A percentile compares a stretch with the other conserved stretches of the same genome.
Conservation (phyloP, 2,329 filamentous ascomycete genomes). For the Claviceps purpurea region DNA sequence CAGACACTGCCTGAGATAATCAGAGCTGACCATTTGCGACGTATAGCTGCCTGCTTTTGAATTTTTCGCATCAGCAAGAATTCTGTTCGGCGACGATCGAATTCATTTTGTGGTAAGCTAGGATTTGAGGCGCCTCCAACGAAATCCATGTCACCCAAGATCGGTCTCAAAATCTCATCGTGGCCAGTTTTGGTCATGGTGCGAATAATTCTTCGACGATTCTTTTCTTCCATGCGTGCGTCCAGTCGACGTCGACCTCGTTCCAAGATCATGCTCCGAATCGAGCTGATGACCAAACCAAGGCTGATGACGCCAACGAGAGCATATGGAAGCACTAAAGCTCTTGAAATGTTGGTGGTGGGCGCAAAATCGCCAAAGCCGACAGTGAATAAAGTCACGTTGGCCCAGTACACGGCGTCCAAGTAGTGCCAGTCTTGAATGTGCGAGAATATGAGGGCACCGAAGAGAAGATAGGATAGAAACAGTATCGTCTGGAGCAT, state of each 20-base stretch:
- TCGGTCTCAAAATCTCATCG: conserved; percentile 36
- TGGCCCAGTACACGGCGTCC: conserved; percentile 68
- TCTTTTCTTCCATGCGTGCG: conserved; percentile 46
- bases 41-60: conserved; percentile 48
- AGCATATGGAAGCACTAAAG: conserved; percentile 70
- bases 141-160: conserved; percentile 16
- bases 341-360: conserved; percentile 42
- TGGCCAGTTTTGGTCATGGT: conserved; percentile 31
- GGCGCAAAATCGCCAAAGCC: conserved; percentile 46
- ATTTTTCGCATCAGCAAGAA: conserved; percentile 75
- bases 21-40: conserved; percentile 64
- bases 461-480: conserved; percentile 66
- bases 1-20: conserved; percentile 55
- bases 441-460: conserved; percentile 59
- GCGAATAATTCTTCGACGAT: conserved; percentile 34
- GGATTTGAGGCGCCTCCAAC: conserved; percentile 4
- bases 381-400: conserved; percentile 55
- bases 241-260: conserved; percentile 40
- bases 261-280: conserved; percentile 52
- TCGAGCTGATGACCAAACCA: conserved; percentile 70
- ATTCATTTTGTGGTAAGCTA: conserved; percentile 25
- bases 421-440: conserved; percentile 66
- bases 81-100: conserved; percentile 51
- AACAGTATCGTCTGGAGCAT: conserved; percentile 86
- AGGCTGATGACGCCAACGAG: conserved; percentile 74